phyloP scores from a whole-genome alignment of 116 monocot species.

The Zostera marina region DNA sequence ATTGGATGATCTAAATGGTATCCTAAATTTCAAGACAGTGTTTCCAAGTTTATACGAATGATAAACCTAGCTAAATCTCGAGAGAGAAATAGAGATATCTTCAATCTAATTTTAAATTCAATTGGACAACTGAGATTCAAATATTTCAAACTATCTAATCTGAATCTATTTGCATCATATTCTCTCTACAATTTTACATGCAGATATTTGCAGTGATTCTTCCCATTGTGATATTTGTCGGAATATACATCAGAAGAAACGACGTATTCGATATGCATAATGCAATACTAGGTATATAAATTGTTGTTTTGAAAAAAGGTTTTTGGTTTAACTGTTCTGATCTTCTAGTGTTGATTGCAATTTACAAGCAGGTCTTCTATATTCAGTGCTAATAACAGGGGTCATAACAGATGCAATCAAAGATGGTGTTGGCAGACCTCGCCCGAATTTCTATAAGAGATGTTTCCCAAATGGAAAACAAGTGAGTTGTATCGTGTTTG shows the following conservation, averaged over 20 bases:
- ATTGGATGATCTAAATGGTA: too few relatives aligned
- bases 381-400: slow-evolving; percentile 56
- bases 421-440: slow-evolving; percentile 66
- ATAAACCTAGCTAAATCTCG: too few relatives aligned
- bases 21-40: too few relatives aligned
- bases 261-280: slow-evolving; percentile 89
- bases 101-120: too few relatives aligned
- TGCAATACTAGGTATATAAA: slow-evolving; percentile 87
- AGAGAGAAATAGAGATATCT: too few relatives aligned
- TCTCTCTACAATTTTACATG: slow-evolving; percentile 5
- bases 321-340: neutral
- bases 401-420: slow-evolving; percentile 70
- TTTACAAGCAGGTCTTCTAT: slow-evolving; percentile 41
- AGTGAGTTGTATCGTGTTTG: neutral
- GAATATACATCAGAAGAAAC: slow-evolving; percentile 48
- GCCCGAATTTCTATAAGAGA: slow-evolving; percentile 80
- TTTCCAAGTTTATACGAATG: too few relatives aligned
- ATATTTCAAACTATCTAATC: too few relatives aligned
- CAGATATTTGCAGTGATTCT: slow-evolving; percentile 54
- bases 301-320: slow-evolving; percentile 1
- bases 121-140: too few relatives aligned
- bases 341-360: neutral
- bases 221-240: slow-evolving; percentile 40
- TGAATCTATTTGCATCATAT: too few relatives aligned
- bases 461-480: slow-evolving; percentile 8